A percentile compares a stretch with the other conserved stretches of the same genome.
These are phyloP conservation scores for Craterostigma plantagineum DNA, from an alignment of 257 asterid genomes.

Conservation along the genomic window DNA sequence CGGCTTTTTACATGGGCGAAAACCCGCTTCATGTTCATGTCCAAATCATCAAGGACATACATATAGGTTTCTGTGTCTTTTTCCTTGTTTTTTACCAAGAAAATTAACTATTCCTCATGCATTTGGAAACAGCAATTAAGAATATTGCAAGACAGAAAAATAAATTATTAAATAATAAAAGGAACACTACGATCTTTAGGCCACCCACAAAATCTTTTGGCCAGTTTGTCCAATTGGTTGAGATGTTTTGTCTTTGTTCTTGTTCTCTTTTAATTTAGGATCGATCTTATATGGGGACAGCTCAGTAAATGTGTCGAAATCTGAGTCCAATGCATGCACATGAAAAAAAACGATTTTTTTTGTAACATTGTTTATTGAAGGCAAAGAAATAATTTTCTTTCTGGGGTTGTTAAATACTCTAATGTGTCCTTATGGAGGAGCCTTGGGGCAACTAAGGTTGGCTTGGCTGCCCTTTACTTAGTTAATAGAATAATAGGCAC, in stretches of 20 bases:
- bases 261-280: too few relatives aligned
- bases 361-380: background rate
- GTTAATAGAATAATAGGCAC: too few relatives aligned
- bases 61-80: too few relatives aligned
- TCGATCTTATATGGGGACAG: background rate
- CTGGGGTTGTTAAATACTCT: background rate
- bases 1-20: too few relatives aligned
- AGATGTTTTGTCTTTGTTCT: background rate
- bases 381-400: background rate
- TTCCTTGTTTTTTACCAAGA: too few relatives aligned
- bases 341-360: background rate
- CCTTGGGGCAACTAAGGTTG: constrained; percentile 16
- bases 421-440: constrained; percentile 17
- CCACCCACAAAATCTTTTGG: constrained; percentile 1
- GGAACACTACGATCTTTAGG: background rate
- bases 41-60: too few relatives aligned
- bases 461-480: too few relatives aligned
- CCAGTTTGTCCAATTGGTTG: background rate
- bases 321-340: background rate
- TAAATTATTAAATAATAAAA: background rate
- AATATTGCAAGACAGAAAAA: too few relatives aligned
- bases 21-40: too few relatives aligned
- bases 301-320: background rate
- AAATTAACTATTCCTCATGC: background rate
- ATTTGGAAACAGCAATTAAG: background rate